Base-by-base conservation (phyloP, 768 basidiomycete genomes). In the Leccinum ochraceum region DNA sequence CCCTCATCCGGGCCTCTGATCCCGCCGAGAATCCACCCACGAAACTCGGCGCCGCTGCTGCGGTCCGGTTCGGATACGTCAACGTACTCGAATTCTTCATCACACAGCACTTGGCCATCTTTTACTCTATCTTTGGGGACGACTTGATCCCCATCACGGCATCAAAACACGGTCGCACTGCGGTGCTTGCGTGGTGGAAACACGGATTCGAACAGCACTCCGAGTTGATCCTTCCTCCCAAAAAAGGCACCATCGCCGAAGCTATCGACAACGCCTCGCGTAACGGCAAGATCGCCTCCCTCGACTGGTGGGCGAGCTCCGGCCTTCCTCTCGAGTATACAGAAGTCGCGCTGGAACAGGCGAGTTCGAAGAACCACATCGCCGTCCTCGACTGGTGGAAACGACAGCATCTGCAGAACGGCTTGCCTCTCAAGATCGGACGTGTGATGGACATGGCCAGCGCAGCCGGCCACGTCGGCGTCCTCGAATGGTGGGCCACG, bases 371-470 rank as follows among this genome's bases (percentile, higher is more conserved):
- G 69, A 89, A 89, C 61, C 87, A 86, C 66, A 78, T 92, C n/a
- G 76, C 81, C 4, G 86, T 92, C 6, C 81, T 94, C 48, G 86
- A 89, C 37, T 94, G 92, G 92, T 94, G 92, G 92, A 86, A 86
- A 64, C 76, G 77, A 51, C 86, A 87, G 60, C 76, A 84, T 64
- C 71, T 72, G 34, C 73, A 72, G 50, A 72, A 72, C 3, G 77
- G 78, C 4, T 75, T 92, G 34, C 82, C 84, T 11, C 83, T 94
- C 65, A 92, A 92, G 72, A 85, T 93, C 24, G 92, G 92, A 3
- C 86, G 90, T 42, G 89, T 87, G 22, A 89, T 94, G 84, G 92
- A 94, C 69, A 86, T 86, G 80, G 92, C 93, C 13, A 88, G 87
- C 68, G 88, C 83, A 17, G 87, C 89, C 7, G 90, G 90, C 1